Percentiles rank a stretch among this genome's conserved stretches.
Evolutionary conservation across 768 basidiomycete genomes (phyloP).

Genomic region (Omphalotus guepiniiformis): DNA sequence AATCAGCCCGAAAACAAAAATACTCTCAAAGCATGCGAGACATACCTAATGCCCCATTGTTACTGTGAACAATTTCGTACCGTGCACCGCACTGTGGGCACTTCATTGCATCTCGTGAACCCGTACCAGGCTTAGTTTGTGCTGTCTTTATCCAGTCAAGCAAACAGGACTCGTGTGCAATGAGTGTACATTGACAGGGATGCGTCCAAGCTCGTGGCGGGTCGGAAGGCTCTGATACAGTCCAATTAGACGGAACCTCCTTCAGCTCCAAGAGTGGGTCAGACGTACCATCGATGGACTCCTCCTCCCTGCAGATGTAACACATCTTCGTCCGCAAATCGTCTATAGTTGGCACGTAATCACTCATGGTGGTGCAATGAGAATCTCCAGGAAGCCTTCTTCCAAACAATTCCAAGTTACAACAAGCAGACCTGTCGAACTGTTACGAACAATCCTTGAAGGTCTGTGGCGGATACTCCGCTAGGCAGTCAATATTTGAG

Average conservation of each 20-base stretch:
- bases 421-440: too few species aligned
- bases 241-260: background rate
- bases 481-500: too few species aligned
- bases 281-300: conserved; percentile 44
- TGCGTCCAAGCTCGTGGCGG: conserved; percentile 67
- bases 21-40: background rate
- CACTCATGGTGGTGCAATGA: conserved; percentile 6
- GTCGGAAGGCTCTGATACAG: conserved; percentile 30
- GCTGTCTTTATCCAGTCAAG: conserved; percentile 76
- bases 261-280: conserved; percentile 3
- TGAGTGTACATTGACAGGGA: conserved; percentile 74
- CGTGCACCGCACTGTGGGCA: conserved; percentile 72
- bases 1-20: conserved; percentile 32
- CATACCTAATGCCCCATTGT: background rate
- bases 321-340: conserved; percentile 56
- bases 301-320: conserved; percentile 79
- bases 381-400: background rate
- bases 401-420: too few species aligned
- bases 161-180: conserved; percentile 78
- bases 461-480: too few species aligned
- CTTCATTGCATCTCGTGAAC: conserved; percentile 56
- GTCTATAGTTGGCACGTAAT: conserved; percentile 12
- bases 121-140: conserved; percentile 48
- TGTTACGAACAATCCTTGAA: too few species aligned
- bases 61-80: conserved; percentile 53